A percentile compares a stretch with the other conserved stretches of the same genome.
These are phyloP conservation scores for Phytopythium delawarense DNA, from an alignment of 352 stramenopile genomes.

Conservation along the genomic window DNA sequence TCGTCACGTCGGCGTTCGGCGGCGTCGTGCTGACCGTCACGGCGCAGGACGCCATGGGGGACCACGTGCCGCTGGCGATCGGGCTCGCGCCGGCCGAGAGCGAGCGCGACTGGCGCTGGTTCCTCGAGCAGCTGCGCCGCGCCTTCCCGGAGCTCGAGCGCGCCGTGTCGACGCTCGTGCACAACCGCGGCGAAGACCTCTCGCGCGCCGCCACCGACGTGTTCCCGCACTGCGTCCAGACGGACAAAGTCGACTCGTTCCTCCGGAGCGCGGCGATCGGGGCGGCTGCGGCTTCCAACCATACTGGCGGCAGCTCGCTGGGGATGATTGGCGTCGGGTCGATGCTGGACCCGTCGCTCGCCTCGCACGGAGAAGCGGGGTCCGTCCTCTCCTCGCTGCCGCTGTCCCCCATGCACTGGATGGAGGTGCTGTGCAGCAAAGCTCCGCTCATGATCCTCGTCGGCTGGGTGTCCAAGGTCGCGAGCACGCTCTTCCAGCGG, in stretches of 20 bases:
- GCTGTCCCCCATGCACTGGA: slow-evolving; percentile 49
- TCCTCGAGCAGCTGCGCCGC: slow-evolving; percentile 47
- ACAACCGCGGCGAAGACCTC: slow-evolving; percentile 59
- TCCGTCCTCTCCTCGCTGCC: slow-evolving; percentile 7
- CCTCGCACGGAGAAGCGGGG: background rate
- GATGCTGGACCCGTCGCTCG: background rate
- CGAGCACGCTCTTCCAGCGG: slow-evolving; percentile 66
- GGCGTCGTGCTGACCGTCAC: slow-evolving; percentile 68
- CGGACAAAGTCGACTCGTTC: slow-evolving; percentile 58
- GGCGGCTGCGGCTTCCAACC: slow-evolving; percentile 6
- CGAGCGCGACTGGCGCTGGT: slow-evolving; percentile 63
- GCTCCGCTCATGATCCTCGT: slow-evolving; percentile 76
- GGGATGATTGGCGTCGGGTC: background rate
- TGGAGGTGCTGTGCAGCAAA: slow-evolving; percentile 61
- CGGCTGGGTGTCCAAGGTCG: slow-evolving; percentile 77
- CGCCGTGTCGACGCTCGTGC: slow-evolving; percentile 48
- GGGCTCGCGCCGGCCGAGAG: slow-evolving; percentile 46
- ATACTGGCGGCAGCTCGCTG: slow-evolving; percentile 5
- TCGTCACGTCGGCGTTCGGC: slow-evolving; percentile 62
- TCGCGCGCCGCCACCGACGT: slow-evolving; percentile 29
- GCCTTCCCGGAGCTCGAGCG: slow-evolving; percentile 59
- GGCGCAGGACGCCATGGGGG: slow-evolving; percentile 69
- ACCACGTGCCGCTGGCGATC: slow-evolving; percentile 68
- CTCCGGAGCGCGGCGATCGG: slow-evolving; percentile 16
- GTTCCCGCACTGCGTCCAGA: slow-evolving; percentile 56